phyloP scores from a whole-genome alignment of 2,329 filamentous ascomycete species.

The Cryphonectria japonica region DNA sequence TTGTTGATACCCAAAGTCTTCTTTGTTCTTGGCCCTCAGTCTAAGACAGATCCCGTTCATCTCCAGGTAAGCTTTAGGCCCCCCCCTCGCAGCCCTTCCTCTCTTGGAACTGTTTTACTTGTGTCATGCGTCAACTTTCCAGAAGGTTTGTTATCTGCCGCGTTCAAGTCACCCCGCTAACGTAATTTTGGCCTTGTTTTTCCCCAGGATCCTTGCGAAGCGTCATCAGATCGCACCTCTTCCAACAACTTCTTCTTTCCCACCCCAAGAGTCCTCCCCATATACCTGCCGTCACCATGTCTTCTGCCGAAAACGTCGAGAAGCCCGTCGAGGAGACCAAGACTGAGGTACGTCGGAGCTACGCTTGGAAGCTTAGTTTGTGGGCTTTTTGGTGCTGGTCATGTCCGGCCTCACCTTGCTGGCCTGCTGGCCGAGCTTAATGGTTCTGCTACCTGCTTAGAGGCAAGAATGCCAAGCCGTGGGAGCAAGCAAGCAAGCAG shows the following conservation, averaged over 20 bases:
- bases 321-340: slow-evolving; percentile 41
- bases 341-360: slow-evolving; percentile 29
- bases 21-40: background rate
- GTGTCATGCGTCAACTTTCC: background rate
- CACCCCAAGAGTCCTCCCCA: background rate
- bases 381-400: background rate
- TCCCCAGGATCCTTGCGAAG: slow-evolving; percentile 22
- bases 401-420: background rate
- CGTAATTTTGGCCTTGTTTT: slow-evolving; percentile 23
- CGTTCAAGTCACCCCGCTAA: slow-evolving; percentile 26
- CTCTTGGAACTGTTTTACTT: background rate
- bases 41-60: background rate
- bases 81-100: background rate
- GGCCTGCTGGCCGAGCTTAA: background rate
- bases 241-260: slow-evolving; percentile 6
- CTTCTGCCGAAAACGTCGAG: slow-evolving; percentile 40
- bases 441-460: background rate
- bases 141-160: background rate
- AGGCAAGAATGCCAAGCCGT: background rate
- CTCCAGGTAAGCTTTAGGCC: slow-evolving; percentile 15
- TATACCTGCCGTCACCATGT: slow-evolving; percentile 36
- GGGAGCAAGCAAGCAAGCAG: background rate
- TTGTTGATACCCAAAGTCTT: slow-evolving; percentile 17
- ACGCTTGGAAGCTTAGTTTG: background rate
- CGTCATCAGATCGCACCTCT: slow-evolving; percentile 14